Evolutionary conservation across 192 early-diverging fungal species (phyloP), one percentile per base, ranked within the genome.

Genomic region (Podila epicladia): DNA sequence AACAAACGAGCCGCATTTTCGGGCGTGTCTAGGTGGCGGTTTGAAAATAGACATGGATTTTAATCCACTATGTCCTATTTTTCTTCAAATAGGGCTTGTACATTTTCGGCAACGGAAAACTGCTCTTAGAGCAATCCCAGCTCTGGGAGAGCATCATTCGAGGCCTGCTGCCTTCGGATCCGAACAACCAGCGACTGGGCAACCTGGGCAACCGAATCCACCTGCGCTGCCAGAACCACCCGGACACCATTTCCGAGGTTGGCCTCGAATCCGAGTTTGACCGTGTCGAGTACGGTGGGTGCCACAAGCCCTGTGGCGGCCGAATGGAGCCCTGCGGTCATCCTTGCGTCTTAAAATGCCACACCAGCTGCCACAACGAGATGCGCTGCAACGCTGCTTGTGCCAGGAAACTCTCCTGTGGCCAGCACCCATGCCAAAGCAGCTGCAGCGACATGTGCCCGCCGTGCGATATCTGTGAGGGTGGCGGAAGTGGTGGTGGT

Each of bases 71-170:
- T 49, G 9, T 45, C 8, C 41, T 45, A 49, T 33, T 57, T 9
- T 64, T 4, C 19, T 60, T 17, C 9, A 37, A n/a, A 55, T 59
- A 87, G 84, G 89, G 89, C 2, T 65, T 90, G 75, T 90, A 88
- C 57, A 85, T 90, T 62, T 58, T 90, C 5, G 89, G 89, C 9
- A 90, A 90, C 58, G 89, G 73, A 0, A 68, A 67, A 19, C 58
- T 89, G 71, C 51, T 90, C 51, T 76, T 62, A 60, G 72, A 80
- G 38, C 64, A 77, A 41, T 86, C 84, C 26, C 72, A 75, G 5
- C 64, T 90, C 11, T 90, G 89, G 89, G 70, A 69, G 6, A 82
- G 66, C 41, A 86, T 88, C 49, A 76, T 88, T 13, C 65, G 57
- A 5, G 76, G 77, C 17, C 32, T 86, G 35, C 15, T 77, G 31